Evolutionary conservation across 768 basidiomycete species (phyloP), one percentile per base, ranked within the genome.

Genomic region (Mycena galericulata): DNA sequence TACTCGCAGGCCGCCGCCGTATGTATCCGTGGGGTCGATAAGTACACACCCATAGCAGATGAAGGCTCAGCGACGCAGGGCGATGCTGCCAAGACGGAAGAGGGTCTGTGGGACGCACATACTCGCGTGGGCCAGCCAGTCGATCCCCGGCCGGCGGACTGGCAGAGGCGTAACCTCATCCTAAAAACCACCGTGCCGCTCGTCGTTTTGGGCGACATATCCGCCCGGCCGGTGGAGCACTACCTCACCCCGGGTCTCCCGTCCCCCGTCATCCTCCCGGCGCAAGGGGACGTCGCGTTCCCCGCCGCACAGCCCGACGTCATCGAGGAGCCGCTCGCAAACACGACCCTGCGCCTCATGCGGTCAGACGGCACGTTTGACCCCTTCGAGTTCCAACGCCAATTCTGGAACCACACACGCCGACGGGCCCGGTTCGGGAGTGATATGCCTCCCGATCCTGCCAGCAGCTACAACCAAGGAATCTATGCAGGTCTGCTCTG

Each of bases 401-500:
- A n/a, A n/a, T n/a, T n/a, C n/a, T n/a, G n/a, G n/a, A n/a, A n/a
- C n/a, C n/a, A n/a, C n/a, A n/a, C n/a, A n/a, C n/a, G n/a, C n/a
- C n/a, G n/a, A n/a, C n/a, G n/a, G n/a, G n/a, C n/a, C n/a, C n/a
- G n/a, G n/a, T 15, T 38, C 47, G 7, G 12, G 22, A 3, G 9
- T 2, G 1, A 14, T 4, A 15, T 22, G 3, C 1, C 17, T 32
- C 40, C 62, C 1, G 47, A 69, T 27, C 67, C 62, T 12, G 17
- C 56, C 4, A 20, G 15, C n/a, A 20, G 36, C 11, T 69, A 69
- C 45, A 18, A 20, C 1, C 45, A 20, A 6, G 59, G 54, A 6
- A 26, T 29, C 26, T 69, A 58, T 14, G 62, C 62, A 15, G 62
- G 67, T 1, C 10, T 69, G 56, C 57, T 64, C 24, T 69, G 67